Base-by-base conservation (phyloP, 768 basidiomycete species). In the Neoboletus magnificus region DNA sequence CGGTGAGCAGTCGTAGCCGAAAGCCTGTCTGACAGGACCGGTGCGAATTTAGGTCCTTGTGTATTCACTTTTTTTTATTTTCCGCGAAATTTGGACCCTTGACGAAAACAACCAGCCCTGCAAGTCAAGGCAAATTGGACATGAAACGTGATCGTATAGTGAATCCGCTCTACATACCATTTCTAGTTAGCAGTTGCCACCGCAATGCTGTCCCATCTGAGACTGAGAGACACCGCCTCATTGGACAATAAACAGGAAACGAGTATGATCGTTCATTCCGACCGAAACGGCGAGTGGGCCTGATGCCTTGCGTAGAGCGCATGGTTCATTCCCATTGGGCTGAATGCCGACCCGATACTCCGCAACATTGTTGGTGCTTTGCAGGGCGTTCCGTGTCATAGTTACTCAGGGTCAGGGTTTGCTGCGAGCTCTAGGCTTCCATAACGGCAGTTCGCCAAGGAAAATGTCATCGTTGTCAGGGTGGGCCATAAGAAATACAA, bases 391-490 rank as follows among this genome's bases (percentile, higher is more conserved):
- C 37, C 29, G 40, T 46, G 41, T 50, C 45, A 60, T 46, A 35
- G 48, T 50, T 43, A 47, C 44, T 62, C 59, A 62, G 61, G 60
- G 60, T 59, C 61, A 54, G 61, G 60, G 61, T 63, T 16, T 42
- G 18, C 55, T 59, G 60, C 27, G 56, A 59, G 60, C 36, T 50
- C 45, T 50, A 40, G 48, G 56, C 20, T 48, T 62, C 54, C 56
- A 62, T 54, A 46, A 40, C 43, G 42, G 61, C 22, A 22, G 18
- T 40, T 25, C 27, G 35, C 22, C 33, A 44, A 37, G 50, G 44
- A 32, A 33, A 36, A 29, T 15, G 33, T 12, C 58, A 39, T 13
- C 5, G 5, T 39, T 11, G n/a, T 39, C 37, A 39, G 58, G 51
- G 59, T 46, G 16, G 13, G 48, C 12, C 51, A 52, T 33, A 50